Evolutionary conservation across 345 rosid species (phyloP), one percentile per base, ranked within the genome.

Genomic region (Anastatica hierochuntica): DNA sequence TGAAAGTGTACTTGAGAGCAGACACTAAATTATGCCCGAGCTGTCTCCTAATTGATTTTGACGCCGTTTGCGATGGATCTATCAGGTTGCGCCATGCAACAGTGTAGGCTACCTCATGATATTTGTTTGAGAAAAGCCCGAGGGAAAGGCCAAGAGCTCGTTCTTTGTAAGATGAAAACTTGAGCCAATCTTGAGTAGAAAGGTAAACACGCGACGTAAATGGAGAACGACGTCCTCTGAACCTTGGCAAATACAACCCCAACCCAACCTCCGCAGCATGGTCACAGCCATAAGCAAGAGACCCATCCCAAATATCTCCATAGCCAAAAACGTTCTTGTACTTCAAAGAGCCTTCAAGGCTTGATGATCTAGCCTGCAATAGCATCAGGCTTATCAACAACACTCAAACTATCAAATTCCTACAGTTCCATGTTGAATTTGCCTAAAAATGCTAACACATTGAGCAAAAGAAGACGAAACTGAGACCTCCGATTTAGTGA

Each of bases 281-380:
- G 51, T 88, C 96, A 69, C 73, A 80, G 33, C 85, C 90, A 71
- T 76, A 88, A 1, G 82, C 90, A 56, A 92, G 56, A 56, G 94
- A 77, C 35, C 77, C 75, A 54, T 92, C 94, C 98, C 98, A 92
- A 11, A 81, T 71, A 75, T 92, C 98, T 53, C 97, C 96, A 69
- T 73, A 77, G 6, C 98, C 98, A 48, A 85, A 77, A 52, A 85
- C 11, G 57, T 92, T 92, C 76, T 83, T 92, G 66, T 77, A 82
- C 69, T 79, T 88, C 30, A 85, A 61, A 11, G 85, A 68, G 55
- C 80, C 98, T 82, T 92, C 98, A 31, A 88, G 54, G 23, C 89
- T 77, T 30, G 94, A 83, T 62, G 95, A 81, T 68, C 79, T 79
- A 64, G 88, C 80, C 98, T 92, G 74, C 68, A 76, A 54, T 64